Conservation (phyloP, 768 basidiomycete species). For the Suillus decipiens region DNA sequence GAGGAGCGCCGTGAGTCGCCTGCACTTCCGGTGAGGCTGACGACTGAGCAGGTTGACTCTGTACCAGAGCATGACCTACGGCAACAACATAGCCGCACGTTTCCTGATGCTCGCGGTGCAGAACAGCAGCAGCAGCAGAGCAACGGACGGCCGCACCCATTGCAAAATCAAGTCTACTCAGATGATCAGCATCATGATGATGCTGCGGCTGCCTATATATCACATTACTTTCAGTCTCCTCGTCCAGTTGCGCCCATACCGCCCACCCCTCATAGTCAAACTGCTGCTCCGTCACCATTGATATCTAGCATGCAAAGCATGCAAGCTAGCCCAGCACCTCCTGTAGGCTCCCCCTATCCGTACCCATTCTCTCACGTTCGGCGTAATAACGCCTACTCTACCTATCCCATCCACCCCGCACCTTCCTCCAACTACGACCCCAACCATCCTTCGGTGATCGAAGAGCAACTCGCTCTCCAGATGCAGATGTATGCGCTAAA, state of each 20-base stretch:
- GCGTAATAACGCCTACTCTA: conserved; percentile 46
- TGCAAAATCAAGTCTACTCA: conserved; percentile 43
- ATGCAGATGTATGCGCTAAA: conserved; percentile 78
- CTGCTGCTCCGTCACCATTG: conserved; percentile 69
- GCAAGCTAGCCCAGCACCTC: conserved; percentile 55
- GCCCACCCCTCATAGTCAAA: conserved; percentile 76
- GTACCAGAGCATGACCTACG: conserved; percentile 21
- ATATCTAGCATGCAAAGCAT: conserved; percentile 53
- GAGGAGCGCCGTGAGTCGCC: conserved; percentile 34
- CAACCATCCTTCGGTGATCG: conserved; percentile 51
- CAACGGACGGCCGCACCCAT: conserved; percentile 39
- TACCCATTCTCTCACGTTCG: conserved; percentile 76
- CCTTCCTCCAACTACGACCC: conserved; percentile 40
- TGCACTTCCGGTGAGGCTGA: conserved; percentile 10
- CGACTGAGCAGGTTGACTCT: conserved; percentile 20
- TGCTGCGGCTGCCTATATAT: conserved; percentile 58
- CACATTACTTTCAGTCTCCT: conserved; percentile 56
- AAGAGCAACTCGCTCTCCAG: conserved; percentile 72
- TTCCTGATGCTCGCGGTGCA: conserved; percentile 20
- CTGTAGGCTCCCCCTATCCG: conserved; percentile 76
- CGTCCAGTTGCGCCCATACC: conserved; percentile 79
- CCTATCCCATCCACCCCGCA: conserved; percentile 44
- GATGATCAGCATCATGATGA: conserved; percentile 70
- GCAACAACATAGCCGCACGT: conserved; percentile 23
- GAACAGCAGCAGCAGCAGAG: conserved; percentile 23